Percentiles rank a stretch among this genome's conserved stretches.
Evolutionary conservation across 805 yeast species (phyloP).

Genomic region (Starmerella bacillaris): DNA sequence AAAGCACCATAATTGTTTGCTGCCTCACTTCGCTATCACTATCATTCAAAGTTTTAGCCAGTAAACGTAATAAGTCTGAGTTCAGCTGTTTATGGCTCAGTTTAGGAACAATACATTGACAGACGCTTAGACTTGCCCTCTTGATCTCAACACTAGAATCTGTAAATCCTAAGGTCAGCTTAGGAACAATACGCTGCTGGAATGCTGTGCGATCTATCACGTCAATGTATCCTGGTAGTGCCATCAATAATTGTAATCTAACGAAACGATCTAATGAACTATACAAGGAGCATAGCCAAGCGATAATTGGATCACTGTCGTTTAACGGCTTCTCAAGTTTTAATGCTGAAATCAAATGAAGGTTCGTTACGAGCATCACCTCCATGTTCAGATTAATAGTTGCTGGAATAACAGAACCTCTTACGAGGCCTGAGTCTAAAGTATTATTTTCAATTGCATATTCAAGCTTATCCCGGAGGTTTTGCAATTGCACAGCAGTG

Average conservation of each 20-base stretch:
- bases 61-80: constrained; percentile 59
- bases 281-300: constrained; percentile 47
- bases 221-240: constrained; percentile 38
- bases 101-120: constrained; percentile 38
- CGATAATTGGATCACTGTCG: constrained; percentile 30
- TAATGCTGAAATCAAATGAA: background rate
- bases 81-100: constrained; percentile 66
- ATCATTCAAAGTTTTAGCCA: constrained; percentile 72
- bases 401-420: constrained; percentile 37
- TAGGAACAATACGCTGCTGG: constrained; percentile 48
- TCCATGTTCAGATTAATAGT: constrained; percentile 26
- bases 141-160: constrained; percentile 72
- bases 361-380: constrained; percentile 22
- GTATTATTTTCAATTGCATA: background rate
- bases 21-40: constrained; percentile 59
- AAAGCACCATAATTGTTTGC: constrained; percentile 52
- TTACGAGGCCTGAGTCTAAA: constrained; percentile 4
- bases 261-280: constrained; percentile 57
- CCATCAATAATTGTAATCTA: constrained; percentile 49
- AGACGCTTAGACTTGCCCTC: constrained; percentile 58
- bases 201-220: constrained; percentile 31
- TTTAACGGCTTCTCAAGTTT: background rate
- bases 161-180: constrained; percentile 60
- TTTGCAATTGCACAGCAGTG: constrained; percentile 13
- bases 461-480: constrained; percentile 11